Evolutionary conservation across 257 asterid species (phyloP).

Genomic region (Jasminum sambac): DNA sequence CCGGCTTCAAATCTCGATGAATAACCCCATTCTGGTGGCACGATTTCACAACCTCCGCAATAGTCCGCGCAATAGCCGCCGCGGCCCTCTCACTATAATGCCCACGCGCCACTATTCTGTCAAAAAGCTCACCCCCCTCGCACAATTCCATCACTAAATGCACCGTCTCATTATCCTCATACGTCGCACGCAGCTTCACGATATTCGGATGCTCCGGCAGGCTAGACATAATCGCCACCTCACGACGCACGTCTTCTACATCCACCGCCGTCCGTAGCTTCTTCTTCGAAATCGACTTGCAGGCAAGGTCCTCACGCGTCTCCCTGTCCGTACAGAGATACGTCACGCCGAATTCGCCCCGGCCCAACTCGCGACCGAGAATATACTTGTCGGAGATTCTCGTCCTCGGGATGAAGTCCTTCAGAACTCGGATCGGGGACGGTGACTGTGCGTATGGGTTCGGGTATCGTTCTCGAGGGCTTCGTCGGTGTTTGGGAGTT

Average conservation of each 20-base stretch:
- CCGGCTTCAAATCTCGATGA: constrained; percentile 99
- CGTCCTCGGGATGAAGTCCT: constrained; percentile 53
- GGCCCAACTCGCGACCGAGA: constrained; percentile 91
- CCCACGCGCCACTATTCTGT: constrained; percentile 90
- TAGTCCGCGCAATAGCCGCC: constrained; percentile 63
- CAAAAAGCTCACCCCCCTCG: constrained; percentile 92
- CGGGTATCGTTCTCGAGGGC: constrained; percentile 46
- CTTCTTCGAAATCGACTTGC: constrained; percentile 92
- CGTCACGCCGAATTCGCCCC: constrained; percentile 92
- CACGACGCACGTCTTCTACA: constrained; percentile 88
- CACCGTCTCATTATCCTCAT: constrained; percentile 90
- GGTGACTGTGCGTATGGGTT: constrained; percentile 67
- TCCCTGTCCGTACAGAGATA: constrained; percentile 90
- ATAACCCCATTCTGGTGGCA: constrained; percentile 82
- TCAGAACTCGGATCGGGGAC: constrained; percentile 71
- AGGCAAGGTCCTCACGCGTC: constrained; percentile 75
- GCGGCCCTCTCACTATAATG: constrained; percentile 98
- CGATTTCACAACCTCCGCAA: constrained; percentile 83
- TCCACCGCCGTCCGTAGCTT: constrained; percentile 87
- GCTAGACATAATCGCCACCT: constrained; percentile 89
- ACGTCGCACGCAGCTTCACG: constrained; percentile 82
- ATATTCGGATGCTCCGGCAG: constrained; percentile 79
- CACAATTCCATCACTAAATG: constrained; percentile 93
- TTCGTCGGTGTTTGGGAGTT: constrained; percentile 43
- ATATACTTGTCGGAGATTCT: constrained; percentile 75